Conservation (phyloP, 495 filamentous ascomycete genomes). For the Physcia stellaris region DNA sequence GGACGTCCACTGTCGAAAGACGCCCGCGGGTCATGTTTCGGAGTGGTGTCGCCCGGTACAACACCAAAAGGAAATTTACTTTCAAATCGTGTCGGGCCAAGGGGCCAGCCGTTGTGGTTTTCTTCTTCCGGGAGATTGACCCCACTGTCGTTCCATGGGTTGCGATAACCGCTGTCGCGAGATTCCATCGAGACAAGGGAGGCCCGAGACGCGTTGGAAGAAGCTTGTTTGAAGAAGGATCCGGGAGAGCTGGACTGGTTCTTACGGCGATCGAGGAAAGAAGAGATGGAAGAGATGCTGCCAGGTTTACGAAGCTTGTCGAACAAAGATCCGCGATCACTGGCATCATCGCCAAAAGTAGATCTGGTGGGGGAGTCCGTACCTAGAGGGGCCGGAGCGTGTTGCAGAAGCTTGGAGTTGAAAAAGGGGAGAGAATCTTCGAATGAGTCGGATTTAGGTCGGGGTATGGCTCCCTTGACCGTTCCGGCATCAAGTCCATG, state of each 20-base stretch:
- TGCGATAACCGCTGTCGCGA: constrained; percentile 80
- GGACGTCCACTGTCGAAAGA: constrained; percentile 85
- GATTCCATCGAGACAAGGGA: constrained; percentile 90
- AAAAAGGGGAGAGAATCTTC: constrained; percentile 94
- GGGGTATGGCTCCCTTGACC: constrained; percentile 84
- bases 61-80: constrained; percentile 46
- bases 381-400: constrained; percentile 61
- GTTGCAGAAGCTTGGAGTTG: constrained; percentile 87
- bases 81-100: constrained; percentile 43
- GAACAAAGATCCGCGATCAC: constrained; percentile 70
- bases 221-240: constrained; percentile 84
- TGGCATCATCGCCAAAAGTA: constrained; percentile 65
- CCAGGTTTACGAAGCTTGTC: constrained; percentile 83
- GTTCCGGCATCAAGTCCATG: constrained; percentile 73
- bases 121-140: constrained; percentile 87
- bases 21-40: constrained; percentile 64
- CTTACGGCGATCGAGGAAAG: constrained; percentile 81
- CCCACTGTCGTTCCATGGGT: constrained; percentile 93
- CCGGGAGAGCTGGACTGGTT: constrained; percentile 70
- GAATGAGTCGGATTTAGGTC: constrained; percentile 96
- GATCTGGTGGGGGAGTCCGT: constrained; percentile 78
- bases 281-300: constrained; percentile 83
- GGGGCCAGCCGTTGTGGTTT: constrained; percentile 51
- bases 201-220: constrained; percentile 85
- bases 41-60: constrained; percentile 62